These are phyloP conservation scores for Royoungia palumana DNA, from an alignment of 768 basidiomycete species.

Conservation along the genomic window DNA sequence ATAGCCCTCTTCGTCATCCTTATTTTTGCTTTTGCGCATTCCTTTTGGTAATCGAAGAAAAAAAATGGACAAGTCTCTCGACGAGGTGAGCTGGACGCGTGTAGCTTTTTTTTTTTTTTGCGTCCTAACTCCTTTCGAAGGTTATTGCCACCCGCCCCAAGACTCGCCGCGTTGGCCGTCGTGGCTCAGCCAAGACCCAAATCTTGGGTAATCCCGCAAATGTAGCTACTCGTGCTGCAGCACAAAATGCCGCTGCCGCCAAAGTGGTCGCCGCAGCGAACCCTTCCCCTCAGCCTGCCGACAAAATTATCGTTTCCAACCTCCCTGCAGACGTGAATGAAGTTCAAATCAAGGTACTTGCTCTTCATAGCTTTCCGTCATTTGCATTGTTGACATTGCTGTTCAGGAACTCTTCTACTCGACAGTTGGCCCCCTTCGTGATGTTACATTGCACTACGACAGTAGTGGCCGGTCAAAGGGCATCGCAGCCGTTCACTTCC, in stretches of 20 bases:
- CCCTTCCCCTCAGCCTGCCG: conserved; percentile 44
- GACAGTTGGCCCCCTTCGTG: conserved; percentile 84
- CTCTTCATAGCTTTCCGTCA: not conserved
- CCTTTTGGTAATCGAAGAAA: not conserved
- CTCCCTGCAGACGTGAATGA: conserved; percentile 93
- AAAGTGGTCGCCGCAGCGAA: conserved; percentile 40
- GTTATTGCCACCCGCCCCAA: conserved; percentile 66
- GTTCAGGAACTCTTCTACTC: conserved; percentile 85
- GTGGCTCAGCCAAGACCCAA: conserved; percentile 50
- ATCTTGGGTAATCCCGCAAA: conserved; percentile 56
- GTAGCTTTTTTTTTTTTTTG: conserved; percentile 6
- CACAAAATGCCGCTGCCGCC: conserved; percentile 39
- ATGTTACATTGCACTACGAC: conserved; percentile 86
- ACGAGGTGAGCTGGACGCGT: conserved; percentile 55
- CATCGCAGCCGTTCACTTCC: conserved; percentile 82
- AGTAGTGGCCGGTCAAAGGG: conserved; percentile 86
- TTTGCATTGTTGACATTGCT: conserved; percentile 2
- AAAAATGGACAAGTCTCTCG: conserved; percentile 79
- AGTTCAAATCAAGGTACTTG: conserved; percentile 81
- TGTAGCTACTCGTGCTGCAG: conserved; percentile 52
- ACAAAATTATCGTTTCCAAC: conserved; percentile 96
- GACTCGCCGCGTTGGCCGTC: conserved; percentile 41
- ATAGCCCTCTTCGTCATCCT: not conserved
- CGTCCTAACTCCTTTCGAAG: conserved; percentile 36
- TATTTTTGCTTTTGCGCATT: not conserved